Evolutionary conservation across 2,329 filamentous ascomycete genomes (phyloP).

Genomic region (Pseudogymnoascus destructans): DNA sequence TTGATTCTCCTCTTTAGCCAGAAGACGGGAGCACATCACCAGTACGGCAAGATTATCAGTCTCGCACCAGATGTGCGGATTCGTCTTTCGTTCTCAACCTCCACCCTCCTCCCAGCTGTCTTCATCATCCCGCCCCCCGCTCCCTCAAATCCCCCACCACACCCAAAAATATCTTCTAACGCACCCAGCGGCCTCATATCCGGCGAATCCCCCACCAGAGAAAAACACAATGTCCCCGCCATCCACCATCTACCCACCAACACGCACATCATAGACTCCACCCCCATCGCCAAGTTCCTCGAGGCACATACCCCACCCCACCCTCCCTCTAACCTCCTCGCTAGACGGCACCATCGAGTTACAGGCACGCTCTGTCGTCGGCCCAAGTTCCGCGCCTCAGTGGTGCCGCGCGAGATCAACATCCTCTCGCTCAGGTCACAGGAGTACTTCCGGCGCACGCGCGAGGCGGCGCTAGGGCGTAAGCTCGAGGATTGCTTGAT

Average conservation of each 20-base stretch:
- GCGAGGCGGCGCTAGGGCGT: conserved; percentile 27
- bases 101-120: background rate
- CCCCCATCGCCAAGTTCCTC: conserved; percentile 29
- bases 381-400: conserved; percentile 22
- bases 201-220: conserved; percentile 14
- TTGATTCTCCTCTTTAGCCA: conserved; percentile 10
- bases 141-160: background rate
- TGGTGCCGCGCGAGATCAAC: conserved; percentile 28
- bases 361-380: conserved; percentile 24
- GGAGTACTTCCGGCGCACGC: conserved; percentile 30
- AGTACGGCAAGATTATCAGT: conserved; percentile 12
- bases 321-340: conserved; percentile 27
- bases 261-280: conserved; percentile 31
- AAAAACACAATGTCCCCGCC: conserved; percentile 26
- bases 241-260: conserved; percentile 30
- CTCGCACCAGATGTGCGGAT: conserved; percentile 12
- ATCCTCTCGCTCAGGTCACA: conserved; percentile 28
- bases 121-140: conserved; percentile 6
- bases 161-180: conserved; percentile 9
- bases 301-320: conserved; percentile 29
- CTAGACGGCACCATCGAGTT: conserved; percentile 27
- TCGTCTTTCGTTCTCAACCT: conserved; percentile 11
- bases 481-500: conserved; percentile 28
- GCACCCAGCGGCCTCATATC: conserved; percentile 21
- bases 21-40: conserved; percentile 13